Evolutionary conservation across 2,329 filamentous ascomycete species (phyloP).

Genomic region (Fusarium algeriense): DNA sequence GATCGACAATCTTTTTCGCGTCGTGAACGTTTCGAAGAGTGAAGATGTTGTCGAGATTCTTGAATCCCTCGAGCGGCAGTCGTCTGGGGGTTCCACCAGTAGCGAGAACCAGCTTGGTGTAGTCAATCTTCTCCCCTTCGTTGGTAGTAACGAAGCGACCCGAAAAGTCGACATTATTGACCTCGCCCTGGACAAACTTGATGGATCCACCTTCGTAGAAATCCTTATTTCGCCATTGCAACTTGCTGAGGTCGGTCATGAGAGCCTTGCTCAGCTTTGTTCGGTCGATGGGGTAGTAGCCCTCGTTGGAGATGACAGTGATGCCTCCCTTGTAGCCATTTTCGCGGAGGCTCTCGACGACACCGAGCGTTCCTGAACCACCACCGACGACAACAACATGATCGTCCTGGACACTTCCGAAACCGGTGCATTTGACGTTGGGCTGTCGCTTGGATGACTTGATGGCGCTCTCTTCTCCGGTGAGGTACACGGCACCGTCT

Average conservation of each 20-base stretch:
- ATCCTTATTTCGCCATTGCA: conserved; percentile 79
- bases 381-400: conserved; percentile 89
- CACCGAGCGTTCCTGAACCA: conserved; percentile 85
- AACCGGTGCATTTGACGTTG: conserved; percentile 76
- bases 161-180: conserved; percentile 81
- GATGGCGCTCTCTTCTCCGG: conserved; percentile 81
- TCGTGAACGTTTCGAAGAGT: conserved; percentile 83
- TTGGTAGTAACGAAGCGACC: conserved; percentile 80
- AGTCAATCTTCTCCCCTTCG: conserved; percentile 76
- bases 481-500: conserved; percentile 86
- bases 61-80: conserved; percentile 87
- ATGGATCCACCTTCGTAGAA: conserved; percentile 78
- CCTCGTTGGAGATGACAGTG: conserved; percentile 86
- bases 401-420: conserved; percentile 62
- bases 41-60: conserved; percentile 89
- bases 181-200: conserved; percentile 71
- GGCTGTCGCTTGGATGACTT: conserved; percentile 81
- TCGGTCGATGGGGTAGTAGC: conserved; percentile 88
- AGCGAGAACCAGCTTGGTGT: conserved; percentile 90
- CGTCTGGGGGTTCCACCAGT: conserved; percentile 83
- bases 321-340: conserved; percentile 84
- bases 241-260: conserved; percentile 81
- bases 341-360: conserved; percentile 84
- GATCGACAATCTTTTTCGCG: conserved; percentile 79
- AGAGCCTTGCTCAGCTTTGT: conserved; percentile 97